Evolutionary conservation across 139 green algal species (phyloP).

Genomic region (Asterochloris erici): DNA sequence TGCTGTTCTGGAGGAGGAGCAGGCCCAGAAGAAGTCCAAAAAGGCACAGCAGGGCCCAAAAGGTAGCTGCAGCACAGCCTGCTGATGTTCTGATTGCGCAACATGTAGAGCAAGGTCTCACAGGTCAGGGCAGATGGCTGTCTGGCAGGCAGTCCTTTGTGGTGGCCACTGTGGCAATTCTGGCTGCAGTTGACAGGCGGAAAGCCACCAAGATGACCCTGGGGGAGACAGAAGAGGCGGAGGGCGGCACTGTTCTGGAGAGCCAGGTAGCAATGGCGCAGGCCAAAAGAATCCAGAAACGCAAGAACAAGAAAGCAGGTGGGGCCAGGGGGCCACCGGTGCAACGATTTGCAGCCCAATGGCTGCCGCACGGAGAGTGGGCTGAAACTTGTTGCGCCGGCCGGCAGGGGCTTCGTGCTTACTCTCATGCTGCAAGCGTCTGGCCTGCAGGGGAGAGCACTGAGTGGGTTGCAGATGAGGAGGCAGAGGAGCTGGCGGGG

Average conservation of each 20-base stretch:
- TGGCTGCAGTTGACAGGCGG: neutral
- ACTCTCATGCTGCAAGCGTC: too few species aligned
- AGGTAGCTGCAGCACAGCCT: neutral
- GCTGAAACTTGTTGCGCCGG: too few species aligned
- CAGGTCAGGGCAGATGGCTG: too few species aligned
- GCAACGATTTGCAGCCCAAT: too few species aligned
- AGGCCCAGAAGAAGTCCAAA: slow-evolving; percentile 23
- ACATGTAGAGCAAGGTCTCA: too few species aligned
- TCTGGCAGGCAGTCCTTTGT: neutral
- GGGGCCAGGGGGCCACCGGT: too few species aligned
- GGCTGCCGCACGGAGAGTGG: neutral
- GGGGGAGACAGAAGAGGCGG: slow-evolving; percentile 53
- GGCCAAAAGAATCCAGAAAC: slow-evolving; percentile 40
- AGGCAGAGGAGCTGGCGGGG: slow-evolving; percentile 31
- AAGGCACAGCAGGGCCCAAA: slow-evolving; percentile 16
- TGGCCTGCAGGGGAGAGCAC: slow-evolving; percentile 5
- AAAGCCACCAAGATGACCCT: slow-evolving; percentile 49
- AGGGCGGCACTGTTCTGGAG: slow-evolving; percentile 66
- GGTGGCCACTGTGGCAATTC: too few species aligned
- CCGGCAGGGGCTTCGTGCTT: neutral
- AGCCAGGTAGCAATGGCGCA: slow-evolving; percentile 50
- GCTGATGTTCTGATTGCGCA: neutral
- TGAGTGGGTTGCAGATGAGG: slow-evolving; percentile 29
- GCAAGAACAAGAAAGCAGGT: slow-evolving; percentile 37
- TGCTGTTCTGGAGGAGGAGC: slow-evolving; percentile 39